Evolutionary conservation across 1,284 basidiomycete genomes (phyloP).

Genomic region (Pulchroboletus neoregius): DNA sequence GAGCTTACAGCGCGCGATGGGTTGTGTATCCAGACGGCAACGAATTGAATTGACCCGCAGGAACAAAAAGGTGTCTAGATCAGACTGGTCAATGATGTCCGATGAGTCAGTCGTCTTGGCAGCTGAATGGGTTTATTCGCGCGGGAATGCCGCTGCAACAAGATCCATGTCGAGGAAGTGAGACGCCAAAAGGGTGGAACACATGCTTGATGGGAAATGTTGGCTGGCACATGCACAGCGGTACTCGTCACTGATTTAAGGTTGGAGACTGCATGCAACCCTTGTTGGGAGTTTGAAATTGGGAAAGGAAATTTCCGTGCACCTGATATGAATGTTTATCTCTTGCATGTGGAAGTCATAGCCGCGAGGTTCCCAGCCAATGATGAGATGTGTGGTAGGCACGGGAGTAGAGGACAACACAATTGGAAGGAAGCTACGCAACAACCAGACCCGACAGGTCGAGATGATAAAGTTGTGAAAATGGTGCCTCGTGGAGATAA

Average conservation of each 20-base stretch:
- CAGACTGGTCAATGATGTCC: slow-evolving; percentile 3
- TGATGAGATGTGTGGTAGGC: slow-evolving; percentile 13
- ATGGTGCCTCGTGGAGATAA: slow-evolving; percentile 35
- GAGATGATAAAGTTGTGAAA: slow-evolving; percentile 24
- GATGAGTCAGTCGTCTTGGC: slow-evolving; percentile 7
- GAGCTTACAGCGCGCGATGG: too few species aligned
- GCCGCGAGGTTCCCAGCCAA: slow-evolving; percentile 11
- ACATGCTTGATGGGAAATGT: slow-evolving; percentile 8
- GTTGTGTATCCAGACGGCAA: slow-evolving; percentile 3
- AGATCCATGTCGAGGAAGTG: slow-evolving; percentile 26
- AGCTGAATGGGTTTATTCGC: slow-evolving; percentile 8
- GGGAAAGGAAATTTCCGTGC: slow-evolving; percentile 19
- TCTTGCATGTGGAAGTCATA: slow-evolving; percentile 16
- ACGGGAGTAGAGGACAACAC: slow-evolving; percentile 28
- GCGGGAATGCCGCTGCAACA: slow-evolving; percentile 14
- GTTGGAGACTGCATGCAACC: slow-evolving; percentile 13
- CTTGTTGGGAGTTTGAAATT: slow-evolving; percentile 27
- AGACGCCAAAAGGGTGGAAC: slow-evolving; percentile 13
- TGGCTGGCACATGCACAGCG: slow-evolving; percentile 9
- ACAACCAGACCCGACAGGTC: slow-evolving; percentile 29
- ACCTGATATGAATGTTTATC: slow-evolving; percentile 14
- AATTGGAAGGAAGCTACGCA: slow-evolving; percentile 28
- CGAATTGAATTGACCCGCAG: slow-evolving; percentile 6
- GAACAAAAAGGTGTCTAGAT: slow-evolving; percentile 8
- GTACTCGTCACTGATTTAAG: slow-evolving; percentile 13